phyloP scores from a whole-genome alignment of 2,329 filamentous ascomycete genomes.

The Apiospora pterosperma region DNA sequence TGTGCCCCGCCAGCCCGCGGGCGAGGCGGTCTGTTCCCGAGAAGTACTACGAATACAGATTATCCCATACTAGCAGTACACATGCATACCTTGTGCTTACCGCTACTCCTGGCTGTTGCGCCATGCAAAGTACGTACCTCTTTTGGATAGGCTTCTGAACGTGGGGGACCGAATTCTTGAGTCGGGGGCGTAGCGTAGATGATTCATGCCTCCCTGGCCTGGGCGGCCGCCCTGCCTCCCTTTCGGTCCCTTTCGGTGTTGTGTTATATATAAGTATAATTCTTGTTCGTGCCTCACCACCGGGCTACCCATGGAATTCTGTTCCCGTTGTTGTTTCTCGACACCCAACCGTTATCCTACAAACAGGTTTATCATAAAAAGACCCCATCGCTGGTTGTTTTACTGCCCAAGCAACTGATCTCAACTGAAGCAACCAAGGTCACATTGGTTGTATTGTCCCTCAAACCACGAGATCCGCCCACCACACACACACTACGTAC shows the following conservation, averaged over 20 bases:
- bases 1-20: not conserved
- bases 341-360: not conserved
- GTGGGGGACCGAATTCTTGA: not conserved
- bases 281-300: conserved; percentile 1
- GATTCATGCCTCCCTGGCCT: not conserved
- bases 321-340: not conserved
- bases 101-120: not conserved
- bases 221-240: not conserved
- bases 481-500: not conserved
- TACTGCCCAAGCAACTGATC: not conserved
- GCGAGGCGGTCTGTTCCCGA: conserved; percentile 1
- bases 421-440: not conserved
- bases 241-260: not conserved
- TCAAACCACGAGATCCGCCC: not conserved
- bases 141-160: not conserved
- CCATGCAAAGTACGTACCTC: no score
- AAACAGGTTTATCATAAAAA: not conserved
- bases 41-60: not conserved
- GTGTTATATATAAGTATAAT: conserved; percentile 3
- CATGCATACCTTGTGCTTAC: not conserved
- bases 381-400: not conserved
- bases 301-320: not conserved
- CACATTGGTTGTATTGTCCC: not conserved
- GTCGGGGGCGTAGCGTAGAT: not conserved
- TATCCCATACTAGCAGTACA: not conserved